Conservation (phyloP, 1,284 basidiomycete genomes). For the Exsudoporus floridanus region DNA sequence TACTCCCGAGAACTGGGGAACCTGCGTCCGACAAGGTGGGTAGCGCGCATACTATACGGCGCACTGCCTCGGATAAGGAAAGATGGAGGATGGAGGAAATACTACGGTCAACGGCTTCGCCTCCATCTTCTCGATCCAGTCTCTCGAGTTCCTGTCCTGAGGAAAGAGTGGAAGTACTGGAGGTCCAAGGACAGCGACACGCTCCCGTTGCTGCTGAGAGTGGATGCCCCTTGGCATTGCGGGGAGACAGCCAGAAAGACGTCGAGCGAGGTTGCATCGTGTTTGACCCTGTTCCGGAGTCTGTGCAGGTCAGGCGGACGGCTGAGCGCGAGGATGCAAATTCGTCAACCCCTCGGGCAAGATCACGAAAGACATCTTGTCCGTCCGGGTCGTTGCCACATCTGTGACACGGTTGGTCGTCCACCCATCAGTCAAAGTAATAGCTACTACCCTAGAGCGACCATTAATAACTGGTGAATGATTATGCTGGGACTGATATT, state of each 20-base stretch:
- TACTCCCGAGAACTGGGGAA: constrained; percentile 2
- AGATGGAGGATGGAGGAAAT: constrained; percentile 30
- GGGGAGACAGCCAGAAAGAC: not conserved
- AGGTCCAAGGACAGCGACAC: constrained; percentile 1
- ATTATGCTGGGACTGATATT: too few species aligned
- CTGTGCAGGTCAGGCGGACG: not conserved
- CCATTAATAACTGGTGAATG: not conserved
- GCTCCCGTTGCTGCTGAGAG: not conserved
- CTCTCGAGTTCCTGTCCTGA: constrained; percentile 1
- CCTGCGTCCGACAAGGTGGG: not conserved
- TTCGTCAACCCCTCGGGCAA: not conserved
- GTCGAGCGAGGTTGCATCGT: not conserved
- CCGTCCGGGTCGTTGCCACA: constrained; percentile 1
- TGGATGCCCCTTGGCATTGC: not conserved
- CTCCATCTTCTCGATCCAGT: constrained; percentile 1
- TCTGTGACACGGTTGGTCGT: not conserved
- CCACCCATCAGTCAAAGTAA: not conserved
- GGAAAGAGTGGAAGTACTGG: constrained; percentile 2
- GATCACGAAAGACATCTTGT: not conserved
- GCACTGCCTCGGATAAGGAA: constrained; percentile 26
- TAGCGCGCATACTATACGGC: constrained; percentile 4
- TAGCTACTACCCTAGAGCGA: constrained; percentile 9
- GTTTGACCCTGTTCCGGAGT: not conserved
- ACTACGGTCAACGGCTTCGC: constrained; percentile 11
- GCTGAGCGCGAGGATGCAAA: not conserved